Conservation (phyloP, 2,329 filamentous ascomycete genomes). For the Alternaria brassicicola region DNA sequence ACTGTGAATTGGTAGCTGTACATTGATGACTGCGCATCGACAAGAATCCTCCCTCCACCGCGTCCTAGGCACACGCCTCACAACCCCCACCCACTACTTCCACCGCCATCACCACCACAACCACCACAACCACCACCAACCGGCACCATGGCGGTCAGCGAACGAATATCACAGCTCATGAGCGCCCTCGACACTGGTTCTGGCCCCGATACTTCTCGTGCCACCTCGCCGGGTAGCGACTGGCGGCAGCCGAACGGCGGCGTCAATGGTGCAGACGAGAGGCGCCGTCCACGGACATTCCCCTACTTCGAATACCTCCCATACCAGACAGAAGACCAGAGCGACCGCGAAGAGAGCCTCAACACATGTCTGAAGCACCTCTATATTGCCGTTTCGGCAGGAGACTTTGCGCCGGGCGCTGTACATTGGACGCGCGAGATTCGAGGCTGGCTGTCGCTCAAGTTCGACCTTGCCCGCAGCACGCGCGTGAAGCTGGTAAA, state of each 20-base stretch:
- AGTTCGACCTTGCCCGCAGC: conserved; percentile 92
- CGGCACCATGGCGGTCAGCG: conserved; percentile 48
- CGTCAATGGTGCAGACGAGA: conserved; percentile 56
- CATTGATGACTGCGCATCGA: conserved; percentile 34
- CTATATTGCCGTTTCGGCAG: conserved; percentile 87
- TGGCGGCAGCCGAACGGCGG: conserved; percentile 60
- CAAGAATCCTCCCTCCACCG: conserved; percentile 13
- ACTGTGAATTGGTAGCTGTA: conserved; percentile 22
- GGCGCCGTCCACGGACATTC: conserved; percentile 81
- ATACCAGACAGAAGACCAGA: conserved; percentile 82
- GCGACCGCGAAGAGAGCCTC: conserved; percentile 77
- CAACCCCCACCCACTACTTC: conserved; percentile 13
- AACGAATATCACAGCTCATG: conserved; percentile 52
- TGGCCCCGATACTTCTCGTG: conserved; percentile 77
- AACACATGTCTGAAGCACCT: conserved; percentile 90
- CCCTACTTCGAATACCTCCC: conserved; percentile 91
- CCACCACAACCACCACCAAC: conserved; percentile 3
- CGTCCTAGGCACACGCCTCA: conserved; percentile 23
- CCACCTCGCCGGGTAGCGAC: conserved; percentile 79
- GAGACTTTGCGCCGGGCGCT: conserved; percentile 92
- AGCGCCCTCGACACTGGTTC: conserved; percentile 47
- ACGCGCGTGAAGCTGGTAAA: conserved; percentile 83
- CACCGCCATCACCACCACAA: conserved; percentile 13
- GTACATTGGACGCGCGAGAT: conserved; percentile 98
- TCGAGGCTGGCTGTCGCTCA: conserved; percentile 91